A percentile compares a stretch with the other conserved stretches of the same genome.
These are phyloP conservation scores for Papilionanthe hybrid DNA, from an alignment of 116 monocot species.

Conservation along the genomic window DNA sequence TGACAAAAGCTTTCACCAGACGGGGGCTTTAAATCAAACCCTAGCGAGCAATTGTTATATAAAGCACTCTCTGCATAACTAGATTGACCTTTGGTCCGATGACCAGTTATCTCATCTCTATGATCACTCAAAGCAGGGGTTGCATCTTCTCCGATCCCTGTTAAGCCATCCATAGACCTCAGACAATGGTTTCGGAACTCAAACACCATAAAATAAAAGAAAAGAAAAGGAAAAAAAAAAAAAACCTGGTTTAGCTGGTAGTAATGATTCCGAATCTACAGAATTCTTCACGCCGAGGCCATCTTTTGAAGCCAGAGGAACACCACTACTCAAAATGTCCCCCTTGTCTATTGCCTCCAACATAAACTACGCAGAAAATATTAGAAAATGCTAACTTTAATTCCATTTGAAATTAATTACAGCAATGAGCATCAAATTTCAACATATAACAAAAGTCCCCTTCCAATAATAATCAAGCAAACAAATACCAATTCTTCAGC, in stretches of 20 bases:
- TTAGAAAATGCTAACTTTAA: background rate
- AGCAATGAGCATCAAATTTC: background rate
- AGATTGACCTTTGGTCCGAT: constrained; percentile 15
- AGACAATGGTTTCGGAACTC: background rate
- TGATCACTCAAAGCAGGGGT: constrained; percentile 33
- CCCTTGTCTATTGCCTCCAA: constrained; percentile 93
- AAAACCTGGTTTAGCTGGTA: constrained; percentile 36
- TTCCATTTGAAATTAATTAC: constrained; percentile 1
- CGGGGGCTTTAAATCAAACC: background rate
- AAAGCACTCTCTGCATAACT: constrained; percentile 12
- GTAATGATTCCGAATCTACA: constrained; percentile 20
- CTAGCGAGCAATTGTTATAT: constrained; percentile 12
- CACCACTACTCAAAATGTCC: constrained; percentile 64
- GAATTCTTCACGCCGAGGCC: constrained; percentile 37
- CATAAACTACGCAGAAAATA: constrained; percentile 39
- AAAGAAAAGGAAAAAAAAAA: background rate
- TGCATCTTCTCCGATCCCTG: constrained; percentile 49
- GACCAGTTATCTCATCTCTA: constrained; percentile 18
- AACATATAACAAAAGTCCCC: background rate
- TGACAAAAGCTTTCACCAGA: constrained; percentile 9
- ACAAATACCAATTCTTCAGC: constrained; percentile 74
- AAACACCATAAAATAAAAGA: background rate
- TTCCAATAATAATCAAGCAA: background rate
- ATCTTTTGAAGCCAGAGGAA: constrained; percentile 68
- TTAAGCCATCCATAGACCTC: background rate